A percentile compares a stretch with the other conserved stretches of the same genome.
Conservation (phyloP, 345 rosid genomes). For the Gossypium bickii region DNA sequence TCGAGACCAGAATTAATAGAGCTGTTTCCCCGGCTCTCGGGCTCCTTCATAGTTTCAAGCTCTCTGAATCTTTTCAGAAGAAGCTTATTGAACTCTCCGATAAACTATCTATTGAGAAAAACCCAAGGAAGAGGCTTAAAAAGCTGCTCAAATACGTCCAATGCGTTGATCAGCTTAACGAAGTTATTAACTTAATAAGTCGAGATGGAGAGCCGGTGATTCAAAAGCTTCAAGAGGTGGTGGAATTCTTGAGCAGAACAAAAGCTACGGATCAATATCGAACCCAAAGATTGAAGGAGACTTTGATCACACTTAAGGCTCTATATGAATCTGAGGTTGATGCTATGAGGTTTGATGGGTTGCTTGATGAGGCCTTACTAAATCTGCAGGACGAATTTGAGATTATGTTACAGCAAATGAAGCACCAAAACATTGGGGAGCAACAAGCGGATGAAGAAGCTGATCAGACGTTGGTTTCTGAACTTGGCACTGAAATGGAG, state of each 20-base stretch:
- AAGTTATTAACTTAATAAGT: constrained; percentile 32
- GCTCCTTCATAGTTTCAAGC: constrained; percentile 45
- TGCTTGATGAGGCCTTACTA: constrained; percentile 58
- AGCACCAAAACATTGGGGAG: constrained; percentile 39
- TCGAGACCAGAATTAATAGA: constrained; percentile 57
- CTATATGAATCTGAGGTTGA: constrained; percentile 50
- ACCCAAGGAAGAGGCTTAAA: constrained; percentile 33
- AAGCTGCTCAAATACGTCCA: constrained; percentile 36
- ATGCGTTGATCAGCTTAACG: constrained; percentile 41
- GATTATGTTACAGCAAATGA: constrained; percentile 36
- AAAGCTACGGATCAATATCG: constrained; percentile 51
- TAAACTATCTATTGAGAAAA: constrained; percentile 21
- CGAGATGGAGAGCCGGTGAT: constrained; percentile 52
- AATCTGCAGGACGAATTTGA: constrained; percentile 57
- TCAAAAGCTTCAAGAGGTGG: constrained; percentile 67
- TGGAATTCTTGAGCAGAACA: constrained; percentile 74
- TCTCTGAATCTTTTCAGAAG: constrained; percentile 42
- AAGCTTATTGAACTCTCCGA: constrained; percentile 36
- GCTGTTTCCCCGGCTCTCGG: constrained; percentile 49
- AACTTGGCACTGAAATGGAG: constrained; percentile 49
- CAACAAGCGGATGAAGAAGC: constrained; percentile 17
- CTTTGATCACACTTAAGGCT: constrained; percentile 49
- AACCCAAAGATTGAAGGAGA: constrained; percentile 46
- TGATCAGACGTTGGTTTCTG: constrained; percentile 17
- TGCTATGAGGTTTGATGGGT: constrained; percentile 61